Conservation (phyloP, 1,139 yeast species). For the Nematodospora anomalae region DNA sequence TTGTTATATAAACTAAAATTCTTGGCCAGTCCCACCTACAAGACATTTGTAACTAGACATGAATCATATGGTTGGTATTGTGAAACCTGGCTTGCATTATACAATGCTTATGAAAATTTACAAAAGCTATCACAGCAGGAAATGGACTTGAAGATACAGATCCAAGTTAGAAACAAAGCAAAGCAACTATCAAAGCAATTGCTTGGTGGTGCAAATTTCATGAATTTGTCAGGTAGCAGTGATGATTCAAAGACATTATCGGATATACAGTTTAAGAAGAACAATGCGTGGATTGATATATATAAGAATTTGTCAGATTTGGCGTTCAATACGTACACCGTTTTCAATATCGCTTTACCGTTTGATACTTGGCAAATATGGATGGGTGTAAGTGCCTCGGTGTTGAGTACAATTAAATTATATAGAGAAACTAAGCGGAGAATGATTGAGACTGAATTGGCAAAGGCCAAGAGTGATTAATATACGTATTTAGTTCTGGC, state of each 20-base stretch:
- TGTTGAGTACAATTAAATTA: slow-evolving; percentile 40
- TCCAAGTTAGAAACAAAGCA: slow-evolving; percentile 42
- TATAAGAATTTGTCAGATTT: slow-evolving; percentile 44
- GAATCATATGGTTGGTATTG: slow-evolving; percentile 66
- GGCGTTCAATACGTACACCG: slow-evolving; percentile 45
- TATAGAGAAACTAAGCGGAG: slow-evolving; percentile 41
- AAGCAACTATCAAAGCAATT: slow-evolving; percentile 38
- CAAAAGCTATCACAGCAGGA: slow-evolving; percentile 42
- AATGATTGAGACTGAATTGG: slow-evolving; percentile 21
- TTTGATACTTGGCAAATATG: slow-evolving; percentile 48
- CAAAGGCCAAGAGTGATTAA: slow-evolving; percentile 9
- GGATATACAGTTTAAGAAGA: slow-evolving; percentile 39
- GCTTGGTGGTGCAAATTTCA: slow-evolving; percentile 22
- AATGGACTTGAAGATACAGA: slow-evolving; percentile 40
- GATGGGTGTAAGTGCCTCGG: slow-evolving; percentile 49
- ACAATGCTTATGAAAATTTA: slow-evolving; percentile 44
- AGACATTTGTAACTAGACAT: slow-evolving; percentile 44
- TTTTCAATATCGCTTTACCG: slow-evolving; percentile 41
- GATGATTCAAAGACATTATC: slow-evolving; percentile 25
- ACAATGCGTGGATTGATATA: slow-evolving; percentile 42
- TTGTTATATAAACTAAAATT: slow-evolving; percentile 55
- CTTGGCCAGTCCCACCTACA: slow-evolving; percentile 38
- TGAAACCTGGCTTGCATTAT: slow-evolving; percentile 56
- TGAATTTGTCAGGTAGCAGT: slow-evolving; percentile 7
- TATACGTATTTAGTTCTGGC: neutral